These are phyloP conservation scores for Diaporthe australafricana DNA, from an alignment of 2,329 filamentous ascomycete species.

Conservation along the genomic window DNA sequence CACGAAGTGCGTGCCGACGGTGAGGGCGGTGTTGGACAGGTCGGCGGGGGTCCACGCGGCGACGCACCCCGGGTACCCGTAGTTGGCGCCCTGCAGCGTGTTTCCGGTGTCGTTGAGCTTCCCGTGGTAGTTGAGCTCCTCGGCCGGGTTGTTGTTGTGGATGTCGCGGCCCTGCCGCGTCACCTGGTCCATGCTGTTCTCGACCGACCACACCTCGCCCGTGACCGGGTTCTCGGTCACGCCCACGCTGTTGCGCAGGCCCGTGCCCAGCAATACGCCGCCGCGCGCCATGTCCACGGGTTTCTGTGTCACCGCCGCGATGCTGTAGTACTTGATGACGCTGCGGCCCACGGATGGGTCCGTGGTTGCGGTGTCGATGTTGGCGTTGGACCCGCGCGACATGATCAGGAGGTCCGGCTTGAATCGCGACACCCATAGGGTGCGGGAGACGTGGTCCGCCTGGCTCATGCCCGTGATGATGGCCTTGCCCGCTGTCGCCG, in stretches of 20 bases:
- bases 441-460: conserved; percentile 71
- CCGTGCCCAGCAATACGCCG: conserved; percentile 70
- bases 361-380: conserved; percentile 63
- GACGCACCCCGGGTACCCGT: conserved; percentile 41
- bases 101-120: conserved; percentile 48
- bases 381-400: conserved; percentile 68
- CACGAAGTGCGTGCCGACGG: no score
- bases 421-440: conserved; percentile 66
- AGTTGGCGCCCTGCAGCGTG: conserved; percentile 54
- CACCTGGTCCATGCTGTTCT: conserved; percentile 78
- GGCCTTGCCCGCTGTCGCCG: conserved; percentile 52
- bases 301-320: conserved; percentile 45
- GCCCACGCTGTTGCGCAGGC: conserved; percentile 78
- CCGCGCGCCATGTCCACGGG: conserved; percentile 60
- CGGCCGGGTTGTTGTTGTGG: conserved; percentile 76
- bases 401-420: conserved; percentile 68
- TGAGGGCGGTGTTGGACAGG: no score
- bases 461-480: conserved; percentile 70
- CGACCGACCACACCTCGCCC: conserved; percentile 70
- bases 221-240: conserved; percentile 70
- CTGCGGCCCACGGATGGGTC: conserved; percentile 64
- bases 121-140: conserved; percentile 80
- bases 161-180: conserved; percentile 68
- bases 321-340: conserved; percentile 66
- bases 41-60: background rate